Evolutionary conservation across 768 basidiomycete genomes (phyloP).

Genomic region (Rhodocollybia butyracea): DNA sequence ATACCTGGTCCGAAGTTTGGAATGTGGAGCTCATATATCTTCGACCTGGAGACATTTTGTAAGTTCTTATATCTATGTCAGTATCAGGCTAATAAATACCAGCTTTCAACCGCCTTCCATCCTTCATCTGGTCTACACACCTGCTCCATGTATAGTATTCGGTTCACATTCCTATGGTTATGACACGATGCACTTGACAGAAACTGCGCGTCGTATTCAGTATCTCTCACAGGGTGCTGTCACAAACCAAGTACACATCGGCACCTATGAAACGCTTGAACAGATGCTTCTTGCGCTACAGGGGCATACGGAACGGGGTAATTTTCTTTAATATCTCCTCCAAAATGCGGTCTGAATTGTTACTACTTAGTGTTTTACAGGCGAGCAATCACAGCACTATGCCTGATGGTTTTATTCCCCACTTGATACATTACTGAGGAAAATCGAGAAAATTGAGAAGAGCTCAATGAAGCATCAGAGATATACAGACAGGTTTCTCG

Average conservation of each 20-base stretch:
- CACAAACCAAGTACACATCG: no score
- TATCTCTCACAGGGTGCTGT: no score
- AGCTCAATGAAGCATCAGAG: no score
- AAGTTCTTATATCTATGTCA: no score
- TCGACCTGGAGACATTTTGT: not conserved
- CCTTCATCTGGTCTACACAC: not conserved
- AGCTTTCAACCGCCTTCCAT: not conserved
- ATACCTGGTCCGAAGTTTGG: not conserved
- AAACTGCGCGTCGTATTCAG: no score
- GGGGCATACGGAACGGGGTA: not conserved
- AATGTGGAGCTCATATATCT: not conserved
- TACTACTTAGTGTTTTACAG: not conserved
- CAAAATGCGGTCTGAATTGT: not conserved
- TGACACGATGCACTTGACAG: no score
- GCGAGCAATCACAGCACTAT: not conserved
- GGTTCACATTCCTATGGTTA: no score
- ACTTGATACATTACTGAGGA: no score
- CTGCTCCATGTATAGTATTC: not conserved
- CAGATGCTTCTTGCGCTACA: no score
- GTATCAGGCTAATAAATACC: not conserved
- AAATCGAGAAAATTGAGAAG: no score
- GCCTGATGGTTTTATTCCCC: not conserved
- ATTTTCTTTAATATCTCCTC: not conserved
- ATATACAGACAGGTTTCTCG: no score
- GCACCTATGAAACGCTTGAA: no score